Base-by-base conservation (phyloP, 2,329 filamentous ascomycete genomes). In the Diaporthe aspalathi region DNA sequence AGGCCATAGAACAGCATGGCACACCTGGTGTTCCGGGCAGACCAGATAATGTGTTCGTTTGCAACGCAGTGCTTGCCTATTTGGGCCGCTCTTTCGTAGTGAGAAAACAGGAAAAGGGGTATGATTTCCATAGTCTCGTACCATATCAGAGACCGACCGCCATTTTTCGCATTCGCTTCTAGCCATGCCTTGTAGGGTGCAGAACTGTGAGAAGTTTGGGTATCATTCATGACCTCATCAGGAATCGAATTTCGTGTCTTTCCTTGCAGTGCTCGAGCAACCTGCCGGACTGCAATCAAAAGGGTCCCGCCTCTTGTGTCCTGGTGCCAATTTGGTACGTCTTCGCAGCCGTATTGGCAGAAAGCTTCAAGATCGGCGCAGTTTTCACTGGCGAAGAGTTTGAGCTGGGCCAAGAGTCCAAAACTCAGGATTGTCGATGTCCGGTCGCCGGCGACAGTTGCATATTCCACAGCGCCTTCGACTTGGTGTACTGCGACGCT, bases 231-330 rank as follows among this genome's bases (percentile, higher is more conserved):
- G 14, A 94, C 84, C 22, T 86, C 83, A 0, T 84, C 77, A 0
- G 90, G 81, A 12, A 86, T 82, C 14, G 82, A 80, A 3, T 81
- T 81, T 14, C 81, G 80, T 0, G 93, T 95, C 79, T 94, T 95
- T 68, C 93, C 93, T 78, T 94, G 92, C 24, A 95, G 81, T 27
- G 93, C 91, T 62, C 92, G 88, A 65, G 87, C 88, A 29, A 88
- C 86, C 78, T 95, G 93, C 63, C 91, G 84, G 4, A 91, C 84
- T 3, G 88, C 86, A 72, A 92, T 88, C 8, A 95, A 82, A 66
- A 94, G 83, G 0, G 90, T 89, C 2, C 93, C 93, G 20, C 93
- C 93, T 71, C 92, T 86, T 1, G 91, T 87, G 76, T 94, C 93
- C 54, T 86, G 83, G 57, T 90, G 84, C 93, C 93, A 95, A 63